Base-by-base conservation (phyloP, 208 protist genomes). In the Acanthamoeba royreba region DNA sequence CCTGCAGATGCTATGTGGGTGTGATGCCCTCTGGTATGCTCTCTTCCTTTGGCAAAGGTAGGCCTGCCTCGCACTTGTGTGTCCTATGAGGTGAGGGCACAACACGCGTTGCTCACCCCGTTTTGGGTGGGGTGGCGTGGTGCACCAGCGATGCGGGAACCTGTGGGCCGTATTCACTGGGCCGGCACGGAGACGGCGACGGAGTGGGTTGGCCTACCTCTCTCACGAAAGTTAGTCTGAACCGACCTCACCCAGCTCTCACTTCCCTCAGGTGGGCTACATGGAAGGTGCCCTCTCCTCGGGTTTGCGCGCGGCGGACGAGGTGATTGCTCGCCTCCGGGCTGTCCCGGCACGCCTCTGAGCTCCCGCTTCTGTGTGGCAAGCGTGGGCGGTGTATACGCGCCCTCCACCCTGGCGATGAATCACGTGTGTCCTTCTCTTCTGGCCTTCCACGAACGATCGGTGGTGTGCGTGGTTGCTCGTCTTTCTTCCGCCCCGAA, bases 131-230 rank as follows among this genome's bases (percentile, higher is more conserved):
- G 15, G 19, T 25, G 9, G 28, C 63, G 28, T 28, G 19, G 8
- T 11, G 52, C 9, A 42, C 17, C 43, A 89, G 81, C 81, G 38
- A 2, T 96, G 25, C 11, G 94, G 11, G 55, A 95, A 49, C 69
- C 69, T 4, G 47, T 93, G n/a, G 94, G 69, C 3, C 31, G 47
- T 22, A 90, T 95, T 42, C 95, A 96, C 72, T 96, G 92, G 61
- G 95, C 95, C 22, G 95, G 95, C 35, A 93, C 94, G 7, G 95
- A 96, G 69, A 95, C 94, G 4, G 93, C 93, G 35, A 94, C 17
- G 0, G 49, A 94, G 22, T 96, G 92, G 92, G 0, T 42, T 33
- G 94, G 94, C n/a, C n/a, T n/a, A n/a, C n/a, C n/a, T n/a, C n/a
- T n/a, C n/a, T n/a, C n/a, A n/a, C n/a, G 3, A n/a, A n/a, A n/a